Evolutionary conservation across 495 filamentous ascomycete genomes (phyloP), one percentile per base, ranked within the genome.

Genomic region (Lophiostoma macrostomum): DNA sequence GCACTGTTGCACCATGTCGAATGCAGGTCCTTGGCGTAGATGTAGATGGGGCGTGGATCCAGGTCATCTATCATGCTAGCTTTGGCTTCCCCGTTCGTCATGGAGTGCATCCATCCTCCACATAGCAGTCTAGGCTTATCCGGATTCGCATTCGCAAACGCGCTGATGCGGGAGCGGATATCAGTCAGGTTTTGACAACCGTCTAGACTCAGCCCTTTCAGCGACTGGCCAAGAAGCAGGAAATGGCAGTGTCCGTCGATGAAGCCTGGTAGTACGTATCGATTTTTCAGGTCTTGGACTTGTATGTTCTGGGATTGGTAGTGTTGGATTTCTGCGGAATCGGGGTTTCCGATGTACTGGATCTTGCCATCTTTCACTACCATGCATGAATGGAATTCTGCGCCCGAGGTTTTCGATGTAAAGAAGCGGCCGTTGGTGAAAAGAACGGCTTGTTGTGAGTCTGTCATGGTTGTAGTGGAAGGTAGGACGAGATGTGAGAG

Each of bases 231-330:
- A 29, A 81, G 73, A 20, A 83, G 73, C 53, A 84, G 67, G 22
- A 85, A 71, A 53, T 85, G 82, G 61, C 82, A 76, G 61, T 85
- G 82, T 3, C 74, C 78, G 57, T 85, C 82, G 39, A 85, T 77
- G 58, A 86, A 86, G 20, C 81, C 80, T 0, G 82, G 82, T 25
- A 83, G 64, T 10, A 85, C 67, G 20, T 76, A 73, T 18, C 66
- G 68, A 30, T 73, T 66, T 0, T 69, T 39, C 14, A 86, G 67
- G 56, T 83, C 74, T 47, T 69, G 64, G 2, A 66, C 56, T 20
- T 74, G 60, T 18, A 65, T 45, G 1, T 64, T 65, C 30, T 73
- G 69, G 23, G 60, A 58, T 1, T 56, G 45, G 19, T 40, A 53
- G 2, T 28, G 29, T 67, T 49, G 16, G 5, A 49, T 19, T 7